Conservation (phyloP, 2,329 filamentous ascomycete species). For the Lachnellula suecica region DNA sequence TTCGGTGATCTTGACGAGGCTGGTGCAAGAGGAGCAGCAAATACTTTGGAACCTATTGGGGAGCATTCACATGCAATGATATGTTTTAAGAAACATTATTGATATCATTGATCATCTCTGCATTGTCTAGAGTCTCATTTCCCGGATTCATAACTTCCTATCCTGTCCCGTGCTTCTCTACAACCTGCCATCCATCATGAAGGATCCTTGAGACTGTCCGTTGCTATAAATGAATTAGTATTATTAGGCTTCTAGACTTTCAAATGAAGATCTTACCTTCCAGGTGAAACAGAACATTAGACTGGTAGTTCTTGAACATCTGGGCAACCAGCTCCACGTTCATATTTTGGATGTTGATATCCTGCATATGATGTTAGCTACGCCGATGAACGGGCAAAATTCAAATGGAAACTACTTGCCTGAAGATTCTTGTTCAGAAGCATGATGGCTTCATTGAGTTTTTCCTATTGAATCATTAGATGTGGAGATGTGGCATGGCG, state of each 20-base stretch:
- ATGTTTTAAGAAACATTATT: neutral
- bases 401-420: slow-evolving; percentile 44
- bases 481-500: neutral
- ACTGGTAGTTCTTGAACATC: slow-evolving; percentile 99
- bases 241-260: slow-evolving; percentile 7
- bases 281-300: slow-evolving; percentile 93
- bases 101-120: slow-evolving; percentile 12
- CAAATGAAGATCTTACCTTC: slow-evolving; percentile 64
- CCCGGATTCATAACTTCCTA: neutral
- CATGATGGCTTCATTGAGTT: slow-evolving; percentile 91
- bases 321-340: slow-evolving; percentile 96
- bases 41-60: no score
- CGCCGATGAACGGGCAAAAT: neutral
- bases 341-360: slow-evolving; percentile 99
- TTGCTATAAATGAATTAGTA: slow-evolving; percentile 53
- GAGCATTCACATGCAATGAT: no score
- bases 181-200: slow-evolving; percentile 41
- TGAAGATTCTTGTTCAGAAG: slow-evolving; percentile 91
- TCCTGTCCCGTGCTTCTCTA: neutral
- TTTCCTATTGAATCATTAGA: slow-evolving; percentile 64
- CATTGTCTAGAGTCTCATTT: neutral
- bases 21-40: slow-evolving; percentile 2
- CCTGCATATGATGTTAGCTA: slow-evolving; percentile 48
- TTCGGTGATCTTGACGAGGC: slow-evolving; percentile 21
- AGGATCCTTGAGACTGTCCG: slow-evolving; percentile 79